Evolutionary conservation across 805 yeast species (phyloP), one percentile per base, ranked within the genome.

Genomic region (Alloascoidea africana): DNA sequence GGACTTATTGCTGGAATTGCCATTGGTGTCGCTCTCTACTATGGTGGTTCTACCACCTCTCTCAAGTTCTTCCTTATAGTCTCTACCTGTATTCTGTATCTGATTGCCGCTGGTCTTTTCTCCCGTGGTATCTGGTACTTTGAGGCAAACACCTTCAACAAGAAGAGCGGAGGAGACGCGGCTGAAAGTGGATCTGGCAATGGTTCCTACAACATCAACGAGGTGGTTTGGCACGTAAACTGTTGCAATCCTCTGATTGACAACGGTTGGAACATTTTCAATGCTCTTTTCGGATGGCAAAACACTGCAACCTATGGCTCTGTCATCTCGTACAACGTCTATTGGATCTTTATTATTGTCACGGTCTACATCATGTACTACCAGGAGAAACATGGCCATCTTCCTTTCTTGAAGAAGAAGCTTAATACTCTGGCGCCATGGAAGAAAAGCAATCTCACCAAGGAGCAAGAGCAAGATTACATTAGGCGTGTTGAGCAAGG

Each of bases 251-350:
- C 94, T 17, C 79, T 82, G 46, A 80, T 70, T 13, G 96, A 86
- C 50, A 94, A 93, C 3, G 73, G 77, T 27, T 86, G 94, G 94
- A 84, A 85, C 94, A 62, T 86, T 27, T 66, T 82, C 48, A 84
- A 87, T 27, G 96, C 94, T 1, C 63, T 86, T 4, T 66, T 86
- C 37, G 96, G 96, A 2, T 86, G 96, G 96, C 85, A 91, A 11
- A 86, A 86, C 53, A 73, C 87, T 44, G 96, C 95, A 2, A 86
- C 96, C 0, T 83, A 79, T 51, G 94, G 93, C 3, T 81, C 94
- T 15, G 86, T 86, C 1, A 54, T 68, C 3, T 70, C 86, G 36
- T 86, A 86, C 58, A 67, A 70, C 43, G 39, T 64, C 1, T 86
- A 78, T 55, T 86, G 96, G 96, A 18, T 62, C 1, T 53, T 58